phyloP scores from a whole-genome alignment of 192 early-diverging fungal genomes.

The Mortierella hygrophila region DNA sequence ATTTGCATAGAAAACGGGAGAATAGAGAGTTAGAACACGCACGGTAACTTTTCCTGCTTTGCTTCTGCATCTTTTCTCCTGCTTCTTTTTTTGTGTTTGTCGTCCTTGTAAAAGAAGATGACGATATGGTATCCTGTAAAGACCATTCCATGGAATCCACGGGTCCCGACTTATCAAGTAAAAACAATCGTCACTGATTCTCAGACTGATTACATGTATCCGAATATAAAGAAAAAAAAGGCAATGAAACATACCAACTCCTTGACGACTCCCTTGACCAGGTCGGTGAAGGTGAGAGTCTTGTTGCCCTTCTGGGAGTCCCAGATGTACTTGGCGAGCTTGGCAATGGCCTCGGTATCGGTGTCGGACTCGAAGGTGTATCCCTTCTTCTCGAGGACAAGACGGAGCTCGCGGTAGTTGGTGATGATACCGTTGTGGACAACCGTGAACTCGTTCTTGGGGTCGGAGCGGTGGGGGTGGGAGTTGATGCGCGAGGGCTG shows the following conservation, averaged over 20 bases:
- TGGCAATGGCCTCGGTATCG: conserved; percentile 98
- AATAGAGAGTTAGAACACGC: no score
- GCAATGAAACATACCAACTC: conserved; percentile 77
- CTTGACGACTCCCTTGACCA: conserved; percentile 97
- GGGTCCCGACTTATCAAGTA: no score
- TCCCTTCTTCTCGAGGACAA: conserved; percentile 96
- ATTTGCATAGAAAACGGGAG: no score
- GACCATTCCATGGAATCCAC: no score
- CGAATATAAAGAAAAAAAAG: neutral
- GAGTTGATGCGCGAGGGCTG: conserved; percentile 94
- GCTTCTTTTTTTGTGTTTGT: no score
- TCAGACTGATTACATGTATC: neutral
- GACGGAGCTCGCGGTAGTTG: conserved; percentile 99
- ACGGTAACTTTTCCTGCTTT: no score
- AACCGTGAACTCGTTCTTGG: conserved; percentile 90
- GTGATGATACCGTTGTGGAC: conserved; percentile 99
- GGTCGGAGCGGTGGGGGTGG: conserved; percentile 96
- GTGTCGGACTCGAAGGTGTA: conserved; percentile 97
- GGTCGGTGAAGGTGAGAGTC: conserved; percentile 85
- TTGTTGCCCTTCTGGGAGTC: conserved; percentile 88
- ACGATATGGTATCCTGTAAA: no score
- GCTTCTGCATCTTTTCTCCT: no score
- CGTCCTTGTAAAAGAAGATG: no score
- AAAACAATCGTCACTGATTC: no score
- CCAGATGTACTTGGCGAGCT: conserved; percentile 97